These are phyloP conservation scores for Daldinia loculata DNA, from an alignment of 495 filamentous ascomycete genomes.

Conservation along the genomic window DNA sequence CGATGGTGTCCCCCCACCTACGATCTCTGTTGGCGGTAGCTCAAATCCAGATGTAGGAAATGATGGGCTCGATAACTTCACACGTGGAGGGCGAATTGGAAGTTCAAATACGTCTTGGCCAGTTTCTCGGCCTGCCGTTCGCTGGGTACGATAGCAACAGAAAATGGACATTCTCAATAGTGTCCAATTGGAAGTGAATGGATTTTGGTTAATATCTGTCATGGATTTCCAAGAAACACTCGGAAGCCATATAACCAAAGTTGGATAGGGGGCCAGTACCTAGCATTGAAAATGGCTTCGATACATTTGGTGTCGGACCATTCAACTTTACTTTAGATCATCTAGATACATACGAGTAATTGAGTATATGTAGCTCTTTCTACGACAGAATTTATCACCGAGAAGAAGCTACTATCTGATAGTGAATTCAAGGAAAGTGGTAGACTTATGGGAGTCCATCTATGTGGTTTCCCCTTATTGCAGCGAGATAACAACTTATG, in stretches of 20 bases:
- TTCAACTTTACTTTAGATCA: slow-evolving; percentile 9
- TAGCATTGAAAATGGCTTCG: slow-evolving; percentile 5
- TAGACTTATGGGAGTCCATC: not conserved
- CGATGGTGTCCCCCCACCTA: slow-evolving; percentile 28
- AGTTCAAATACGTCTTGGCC: slow-evolving; percentile 34
- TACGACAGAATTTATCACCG: not conserved
- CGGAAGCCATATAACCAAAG: slow-evolving; percentile 13
- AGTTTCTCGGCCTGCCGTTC: slow-evolving; percentile 27
- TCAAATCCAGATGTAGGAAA: slow-evolving; percentile 33
- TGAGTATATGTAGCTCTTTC: slow-evolving; percentile 6
- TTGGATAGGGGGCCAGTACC: slow-evolving; percentile 5
- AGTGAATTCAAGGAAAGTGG: not conserved
- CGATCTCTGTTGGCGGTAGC: slow-evolving; percentile 25
- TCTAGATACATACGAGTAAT: not conserved
- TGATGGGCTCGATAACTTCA: slow-evolving; percentile 32
- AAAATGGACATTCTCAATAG: slow-evolving; percentile 49
- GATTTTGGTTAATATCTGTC: slow-evolving; percentile 23
- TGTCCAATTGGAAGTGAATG: slow-evolving; percentile 19
- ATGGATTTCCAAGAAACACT: slow-evolving; percentile 30
- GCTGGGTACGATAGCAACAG: slow-evolving; percentile 50
- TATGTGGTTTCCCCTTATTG: not conserved
- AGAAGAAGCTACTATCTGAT: slow-evolving; percentile 1
- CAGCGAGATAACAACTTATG: not conserved
- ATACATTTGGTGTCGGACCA: slow-evolving; percentile 27
- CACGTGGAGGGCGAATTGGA: slow-evolving; percentile 41